Conservation (phyloP, 768 basidiomycete species). For the Phylloporus arenicola region DNA sequence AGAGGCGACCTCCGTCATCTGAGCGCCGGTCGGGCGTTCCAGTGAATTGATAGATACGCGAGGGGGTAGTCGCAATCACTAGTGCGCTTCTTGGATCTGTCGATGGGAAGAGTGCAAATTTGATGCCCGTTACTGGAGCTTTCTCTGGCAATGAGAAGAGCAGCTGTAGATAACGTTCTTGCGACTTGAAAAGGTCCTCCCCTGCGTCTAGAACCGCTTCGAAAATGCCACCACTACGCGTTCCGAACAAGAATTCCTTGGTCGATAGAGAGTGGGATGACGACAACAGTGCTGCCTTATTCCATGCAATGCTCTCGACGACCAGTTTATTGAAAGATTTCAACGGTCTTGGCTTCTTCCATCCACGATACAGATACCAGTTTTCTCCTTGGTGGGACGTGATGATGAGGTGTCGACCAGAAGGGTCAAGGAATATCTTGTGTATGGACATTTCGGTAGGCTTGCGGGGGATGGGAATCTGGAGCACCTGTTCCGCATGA, state of each 20-base stretch:
- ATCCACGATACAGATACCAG: conserved; percentile 80
- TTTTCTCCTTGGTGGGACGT: conserved; percentile 88
- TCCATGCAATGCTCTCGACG: conserved; percentile 92
- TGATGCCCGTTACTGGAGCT: conserved; percentile 79
- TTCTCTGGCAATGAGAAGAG: conserved; percentile 77
- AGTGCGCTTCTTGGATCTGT: conserved; percentile 57
- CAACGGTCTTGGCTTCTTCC: conserved; percentile 78
- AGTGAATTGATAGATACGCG: conserved; percentile 86
- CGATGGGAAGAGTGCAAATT: conserved; percentile 70
- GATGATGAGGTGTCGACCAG: conserved; percentile 84
- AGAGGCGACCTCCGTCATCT: conserved; percentile 74
- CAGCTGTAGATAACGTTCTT: conserved; percentile 69
- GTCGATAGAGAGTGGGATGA: conserved; percentile 69
- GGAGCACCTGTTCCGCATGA: conserved; percentile 79
- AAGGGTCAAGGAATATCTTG: conserved; percentile 88
- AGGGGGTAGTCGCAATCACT: conserved; percentile 78
- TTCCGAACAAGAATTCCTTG: conserved; percentile 82
- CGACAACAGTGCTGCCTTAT: conserved; percentile 59
- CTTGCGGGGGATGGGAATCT: conserved; percentile 72
- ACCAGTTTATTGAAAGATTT: conserved; percentile 74
- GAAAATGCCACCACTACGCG: conserved; percentile 77
- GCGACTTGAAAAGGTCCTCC: conserved; percentile 88
- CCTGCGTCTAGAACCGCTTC: conserved; percentile 87
- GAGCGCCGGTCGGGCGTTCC: conserved; percentile 60
- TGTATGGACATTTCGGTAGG: conserved; percentile 70